Evolutionary conservation across 169 alveolate species (phyloP), one percentile per base, ranked within the genome.

Genomic region (Babesia gibsoni): DNA sequence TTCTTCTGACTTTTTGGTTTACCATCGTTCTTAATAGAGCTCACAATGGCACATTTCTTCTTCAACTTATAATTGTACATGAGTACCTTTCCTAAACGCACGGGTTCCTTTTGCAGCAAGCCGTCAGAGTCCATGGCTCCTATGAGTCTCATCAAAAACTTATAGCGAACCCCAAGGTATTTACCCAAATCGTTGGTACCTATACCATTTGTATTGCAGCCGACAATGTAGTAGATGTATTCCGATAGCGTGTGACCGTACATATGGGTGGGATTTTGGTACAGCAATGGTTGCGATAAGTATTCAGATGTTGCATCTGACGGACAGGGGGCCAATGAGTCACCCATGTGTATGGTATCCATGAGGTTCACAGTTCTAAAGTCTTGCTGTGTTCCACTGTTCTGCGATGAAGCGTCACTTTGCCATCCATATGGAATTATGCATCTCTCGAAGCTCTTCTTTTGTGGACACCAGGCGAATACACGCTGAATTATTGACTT

Each of bases 401-500:
- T 3, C 36, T 20, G 39, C 49, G 30, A 18, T 29, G 18, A 20
- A 0, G 27, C 4, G 25, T 64, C 84, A 5, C 45, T 27, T 12
- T 57, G 58, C 23, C 45, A 30, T 32, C 49, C 5, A 20, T 45
- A 50, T 1, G 70, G 61, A 18, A 75, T 75, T 25, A 75, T 65
- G 46, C 84, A 63, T 8, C 84, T 57, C 63, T 75, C 84, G 41
- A 46, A 75, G 35, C 61, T 20, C 36, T 56, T 53, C 18, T 78
- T 65, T 66, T 75, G 84, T 14, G 84, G 80, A 25, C 84, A 75
- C 84, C 84, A 75, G 37, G 84, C 84, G 39, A 75, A 75, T 23
- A 49, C 63, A 6, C 73, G 49, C n/a, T 45, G 54, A 29, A 61
- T 65, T 63, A 52, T 75, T 22, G 42, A 30, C 72, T 66, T 64